phyloP scores from a whole-genome alignment of 2,329 filamentous ascomycete genomes.

The Claviceps maximensis region DNA sequence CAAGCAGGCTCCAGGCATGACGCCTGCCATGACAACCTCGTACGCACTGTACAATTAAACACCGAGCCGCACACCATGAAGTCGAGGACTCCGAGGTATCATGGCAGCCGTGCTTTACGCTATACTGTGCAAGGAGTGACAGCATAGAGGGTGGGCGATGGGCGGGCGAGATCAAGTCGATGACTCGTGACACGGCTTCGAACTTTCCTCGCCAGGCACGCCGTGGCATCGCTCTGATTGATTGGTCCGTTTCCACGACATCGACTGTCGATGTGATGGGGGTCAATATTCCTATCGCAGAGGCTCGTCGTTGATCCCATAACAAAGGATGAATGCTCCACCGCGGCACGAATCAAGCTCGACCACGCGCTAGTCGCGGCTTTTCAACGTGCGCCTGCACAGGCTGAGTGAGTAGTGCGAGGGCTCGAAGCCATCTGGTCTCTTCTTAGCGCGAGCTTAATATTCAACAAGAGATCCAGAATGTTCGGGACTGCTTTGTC shows the following conservation, averaged over 20 bases:
- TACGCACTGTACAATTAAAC: neutral
- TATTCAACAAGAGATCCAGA: neutral
- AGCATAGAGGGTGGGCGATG: neutral
- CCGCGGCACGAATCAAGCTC: no score
- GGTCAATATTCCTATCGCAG: no score
- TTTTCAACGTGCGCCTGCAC: neutral
- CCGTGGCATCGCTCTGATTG: neutral
- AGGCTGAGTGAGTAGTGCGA: no score
- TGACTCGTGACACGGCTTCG: neutral
- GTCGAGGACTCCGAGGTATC: neutral
- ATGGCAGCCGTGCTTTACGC: neutral
- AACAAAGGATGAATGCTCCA: no score
- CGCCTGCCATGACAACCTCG: neutral
- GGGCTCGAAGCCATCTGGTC: neutral
- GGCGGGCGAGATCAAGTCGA: neutral
- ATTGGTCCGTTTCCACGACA: neutral
- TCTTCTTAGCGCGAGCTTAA: neutral
- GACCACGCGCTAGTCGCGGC: neutral
- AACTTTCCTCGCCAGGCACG: neutral
- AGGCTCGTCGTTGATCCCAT: no score
- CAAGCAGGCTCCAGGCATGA: neutral
- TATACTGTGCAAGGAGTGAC: neutral
- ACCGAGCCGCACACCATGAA: neutral
- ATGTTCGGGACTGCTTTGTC: neutral
- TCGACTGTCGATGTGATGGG: neutral